Base-by-base conservation (phyloP, 1,139 yeast species). In the Diutina rugosa region DNA sequence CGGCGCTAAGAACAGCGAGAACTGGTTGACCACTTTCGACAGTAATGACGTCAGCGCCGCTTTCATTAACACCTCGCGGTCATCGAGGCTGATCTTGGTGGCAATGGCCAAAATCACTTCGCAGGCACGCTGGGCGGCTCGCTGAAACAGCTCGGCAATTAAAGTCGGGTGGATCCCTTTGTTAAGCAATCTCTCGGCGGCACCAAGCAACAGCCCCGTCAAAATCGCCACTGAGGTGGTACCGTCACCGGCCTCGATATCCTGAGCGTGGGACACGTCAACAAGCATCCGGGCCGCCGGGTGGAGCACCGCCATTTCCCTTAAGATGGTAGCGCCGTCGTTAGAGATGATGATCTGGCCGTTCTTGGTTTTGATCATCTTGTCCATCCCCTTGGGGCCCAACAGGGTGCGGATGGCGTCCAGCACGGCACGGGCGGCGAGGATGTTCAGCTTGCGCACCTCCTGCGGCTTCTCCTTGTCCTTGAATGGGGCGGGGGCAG, bases 341-440 rank as follows among this genome's bases (percentile, higher is more conserved):
- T 93, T 95, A 61, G 98, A 90, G 63, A 95, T 91, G 66, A 93
- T 87, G 63, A 93, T 88, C 67, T 93, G 93, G 47, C 98, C 98
- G 56, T 81, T 81, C 57, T 91, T 87, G 41, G 98, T 90, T 72
- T 89, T 90, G 73, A 89, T 89, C 99, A 93, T 93, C 76, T 95
- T 95, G 71, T 93, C 99, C 99, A 93, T 93, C 59, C 99, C 99
- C 70, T 90, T 91, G 56, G 99, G 99, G 45, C 99, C 99, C 59
- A 93, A 76, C 10, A 98, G 90, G 3, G 99, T 93, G 71, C 99
- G 81, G 67, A 93, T 90, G 56, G 99, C 99, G 71, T 95, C 99
- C 2, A 97, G 93, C 48, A 95, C 99, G 4, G 99, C 98, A 65
- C 95, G 79, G 9, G 98, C 99, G 1, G 99, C 99, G 60, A 89